Percentiles rank a stretch among this genome's conserved stretches.
These are phyloP conservation scores for Fusarium staphyleae DNA, from an alignment of 2,329 filamentous ascomycete species.

Conservation along the genomic window DNA sequence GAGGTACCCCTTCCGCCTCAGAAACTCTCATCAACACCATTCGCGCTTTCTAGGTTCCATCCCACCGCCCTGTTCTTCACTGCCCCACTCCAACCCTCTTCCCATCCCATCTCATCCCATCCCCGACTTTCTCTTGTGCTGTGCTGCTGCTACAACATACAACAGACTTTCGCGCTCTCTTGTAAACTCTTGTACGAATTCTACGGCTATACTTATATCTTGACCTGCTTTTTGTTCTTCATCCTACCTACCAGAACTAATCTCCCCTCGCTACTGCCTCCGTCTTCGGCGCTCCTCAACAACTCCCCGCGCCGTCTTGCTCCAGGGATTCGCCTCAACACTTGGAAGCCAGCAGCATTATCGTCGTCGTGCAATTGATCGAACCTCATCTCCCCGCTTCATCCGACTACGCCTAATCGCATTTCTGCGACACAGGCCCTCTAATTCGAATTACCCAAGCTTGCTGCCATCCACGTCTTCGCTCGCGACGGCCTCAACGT, in stretches of 20 bases:
- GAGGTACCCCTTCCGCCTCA: slow-evolving; percentile 19
- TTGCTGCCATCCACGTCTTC: neutral
- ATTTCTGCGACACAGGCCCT: neutral
- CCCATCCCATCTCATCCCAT: slow-evolving; percentile 10
- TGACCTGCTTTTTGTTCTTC: no score
- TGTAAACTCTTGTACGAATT: neutral
- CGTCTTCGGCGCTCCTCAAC: slow-evolving; percentile 12
- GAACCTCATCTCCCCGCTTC: neutral
- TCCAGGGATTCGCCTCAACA: slow-evolving; percentile 29
- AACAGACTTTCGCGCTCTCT: slow-evolving; percentile 6
- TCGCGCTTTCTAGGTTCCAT: slow-evolving; percentile 12
- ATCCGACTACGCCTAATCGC: neutral
- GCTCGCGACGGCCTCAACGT: slow-evolving; percentile 30
- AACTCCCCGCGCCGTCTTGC: slow-evolving; percentile 26
- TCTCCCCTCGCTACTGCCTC: no score
- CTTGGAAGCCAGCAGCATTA: slow-evolving; percentile 7
- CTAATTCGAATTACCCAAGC: neutral
- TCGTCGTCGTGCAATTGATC: neutral
- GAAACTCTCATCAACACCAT: slow-evolving; percentile 31
- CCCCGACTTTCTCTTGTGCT: slow-evolving; percentile 4
- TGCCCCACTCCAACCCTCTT: slow-evolving; percentile 30
- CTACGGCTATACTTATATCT: no score
- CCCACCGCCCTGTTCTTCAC: slow-evolving; percentile 7
- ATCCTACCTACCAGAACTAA: no score
- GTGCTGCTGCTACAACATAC: no score